Evolutionary conservation across 495 filamentous ascomycete genomes (phyloP).

Genomic region (Immersiella caudata): DNA sequence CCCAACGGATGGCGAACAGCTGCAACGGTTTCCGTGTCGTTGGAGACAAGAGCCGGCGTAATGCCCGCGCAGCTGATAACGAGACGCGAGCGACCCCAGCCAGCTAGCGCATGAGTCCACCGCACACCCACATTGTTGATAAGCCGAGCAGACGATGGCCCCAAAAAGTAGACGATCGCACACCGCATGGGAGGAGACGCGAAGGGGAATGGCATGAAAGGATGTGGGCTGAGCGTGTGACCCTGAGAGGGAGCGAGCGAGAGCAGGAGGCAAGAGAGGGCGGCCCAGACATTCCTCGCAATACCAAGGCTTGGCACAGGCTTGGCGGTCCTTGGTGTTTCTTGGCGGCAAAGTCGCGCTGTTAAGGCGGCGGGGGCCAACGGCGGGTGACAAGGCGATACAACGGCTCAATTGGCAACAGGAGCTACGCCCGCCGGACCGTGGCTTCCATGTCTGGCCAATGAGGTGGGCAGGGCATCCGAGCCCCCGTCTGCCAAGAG

Average conservation of each 20-base stretch:
- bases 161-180: neutral
- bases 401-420: slow-evolving; percentile 20
- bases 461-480: slow-evolving; percentile 31
- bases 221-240: slow-evolving; percentile 29
- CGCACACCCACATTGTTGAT: neutral
- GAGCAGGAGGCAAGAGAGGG: slow-evolving; percentile 25
- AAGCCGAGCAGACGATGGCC: neutral
- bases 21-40: neutral
- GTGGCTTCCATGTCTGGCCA: slow-evolving; percentile 26
- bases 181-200: slow-evolving; percentile 2
- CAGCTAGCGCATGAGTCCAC: neutral
- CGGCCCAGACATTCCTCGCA: slow-evolving; percentile 34
- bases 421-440: slow-evolving; percentile 29
- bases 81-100: neutral
- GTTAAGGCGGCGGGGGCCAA: slow-evolving; percentile 25
- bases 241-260: slow-evolving; percentile 27
- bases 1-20: neutral
- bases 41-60: neutral
- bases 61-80: neutral
- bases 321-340: slow-evolving; percentile 28
- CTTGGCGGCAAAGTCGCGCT: slow-evolving; percentile 31
- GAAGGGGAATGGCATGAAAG: slow-evolving; percentile 20
- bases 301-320: slow-evolving; percentile 40
- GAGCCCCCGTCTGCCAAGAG: slow-evolving; percentile 47
- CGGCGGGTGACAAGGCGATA: neutral